A percentile compares a stretch with the other conserved stretches of the same genome.
Conservation (phyloP, 164 flowering plant species). For the Euptelea pleiosperma region DNA sequence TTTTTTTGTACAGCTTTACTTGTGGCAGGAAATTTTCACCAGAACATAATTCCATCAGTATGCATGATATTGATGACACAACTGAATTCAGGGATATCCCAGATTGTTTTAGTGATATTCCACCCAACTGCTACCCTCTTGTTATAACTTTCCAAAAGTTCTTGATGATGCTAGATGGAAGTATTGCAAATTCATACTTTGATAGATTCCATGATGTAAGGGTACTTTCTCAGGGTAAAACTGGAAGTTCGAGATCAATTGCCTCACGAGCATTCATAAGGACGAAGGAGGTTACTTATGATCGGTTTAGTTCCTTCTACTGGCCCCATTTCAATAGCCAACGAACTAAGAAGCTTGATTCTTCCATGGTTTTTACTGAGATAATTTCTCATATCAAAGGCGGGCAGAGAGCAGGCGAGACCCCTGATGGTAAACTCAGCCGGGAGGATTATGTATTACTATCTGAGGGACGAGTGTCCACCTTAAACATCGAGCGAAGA, state of each 20-base stretch:
- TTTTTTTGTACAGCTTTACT: conserved; percentile 36
- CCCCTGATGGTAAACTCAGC: conserved; percentile 34
- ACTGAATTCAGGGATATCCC: conserved; percentile 50
- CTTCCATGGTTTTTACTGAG: conserved; percentile 65
- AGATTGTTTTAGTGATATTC: conserved; percentile 46
- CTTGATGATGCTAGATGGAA: conserved; percentile 79
- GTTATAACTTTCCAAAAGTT: conserved; percentile 69
- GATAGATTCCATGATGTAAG: conserved; percentile 37
- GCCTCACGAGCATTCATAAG: conserved; percentile 42
- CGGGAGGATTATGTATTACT: conserved; percentile 42
- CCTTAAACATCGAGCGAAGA: conserved; percentile 35
- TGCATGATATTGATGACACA: conserved; percentile 38
- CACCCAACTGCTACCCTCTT: conserved; percentile 50
- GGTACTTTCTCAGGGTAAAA: conserved; percentile 16
- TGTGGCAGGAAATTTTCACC: conserved; percentile 23
- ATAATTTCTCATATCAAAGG: conserved; percentile 81
- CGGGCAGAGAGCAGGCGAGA: conserved; percentile 29
- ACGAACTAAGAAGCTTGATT: conserved; percentile 49
- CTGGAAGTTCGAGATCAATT: conserved; percentile 31
- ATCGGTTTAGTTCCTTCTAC: conserved; percentile 44
- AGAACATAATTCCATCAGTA: conserved; percentile 24
- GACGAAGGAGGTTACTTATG: conserved; percentile 55
- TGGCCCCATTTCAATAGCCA: conserved; percentile 74
- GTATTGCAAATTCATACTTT: conserved; percentile 55
- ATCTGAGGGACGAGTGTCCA: conserved; percentile 46